Percentiles rank a stretch among this genome's conserved stretches.
Evolutionary conservation across 352 stramenopile genomes (phyloP).

Genomic region (Phytophthora idaei): DNA sequence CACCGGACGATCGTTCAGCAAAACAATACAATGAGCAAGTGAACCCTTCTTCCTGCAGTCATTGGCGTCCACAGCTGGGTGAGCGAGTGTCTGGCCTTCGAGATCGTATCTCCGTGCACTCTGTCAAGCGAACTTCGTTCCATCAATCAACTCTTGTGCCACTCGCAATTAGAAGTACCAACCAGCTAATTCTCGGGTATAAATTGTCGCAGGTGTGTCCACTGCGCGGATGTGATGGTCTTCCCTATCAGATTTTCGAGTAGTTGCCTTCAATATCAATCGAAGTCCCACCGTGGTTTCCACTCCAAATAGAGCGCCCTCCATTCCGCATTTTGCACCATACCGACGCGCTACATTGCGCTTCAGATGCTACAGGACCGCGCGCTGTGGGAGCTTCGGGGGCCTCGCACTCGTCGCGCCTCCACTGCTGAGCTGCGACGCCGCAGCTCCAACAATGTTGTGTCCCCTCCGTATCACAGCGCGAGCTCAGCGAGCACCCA

Average conservation of each 20-base stretch:
- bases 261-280: constrained; percentile 2
- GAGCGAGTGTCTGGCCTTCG: not conserved
- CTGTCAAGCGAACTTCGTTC: not conserved
- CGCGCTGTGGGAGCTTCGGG: constrained; percentile 6
- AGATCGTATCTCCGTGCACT: not conserved
- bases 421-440: constrained; percentile 23
- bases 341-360: constrained; percentile 23
- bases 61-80: not conserved
- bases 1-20: constrained; percentile 6
- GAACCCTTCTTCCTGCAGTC: not conserved
- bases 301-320: constrained; percentile 14
- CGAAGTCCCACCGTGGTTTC: not conserved
- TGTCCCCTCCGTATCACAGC: constrained; percentile 2
- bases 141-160: not conserved
- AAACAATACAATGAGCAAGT: not conserved
- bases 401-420: constrained; percentile 17
- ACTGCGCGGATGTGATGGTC: constrained; percentile 9
- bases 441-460: constrained; percentile 19
- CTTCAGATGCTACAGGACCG: constrained; percentile 39
- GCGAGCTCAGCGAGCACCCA: constrained; percentile 20
- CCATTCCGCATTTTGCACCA: constrained; percentile 12
- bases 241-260: not conserved
- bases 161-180: no score
- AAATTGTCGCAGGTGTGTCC: constrained; percentile 16
- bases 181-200: not conserved